Evolutionary conservation across 345 rosid species (phyloP), one percentile per base, ranked within the genome.

Genomic region (Crucihimalaya himalaica): DNA sequence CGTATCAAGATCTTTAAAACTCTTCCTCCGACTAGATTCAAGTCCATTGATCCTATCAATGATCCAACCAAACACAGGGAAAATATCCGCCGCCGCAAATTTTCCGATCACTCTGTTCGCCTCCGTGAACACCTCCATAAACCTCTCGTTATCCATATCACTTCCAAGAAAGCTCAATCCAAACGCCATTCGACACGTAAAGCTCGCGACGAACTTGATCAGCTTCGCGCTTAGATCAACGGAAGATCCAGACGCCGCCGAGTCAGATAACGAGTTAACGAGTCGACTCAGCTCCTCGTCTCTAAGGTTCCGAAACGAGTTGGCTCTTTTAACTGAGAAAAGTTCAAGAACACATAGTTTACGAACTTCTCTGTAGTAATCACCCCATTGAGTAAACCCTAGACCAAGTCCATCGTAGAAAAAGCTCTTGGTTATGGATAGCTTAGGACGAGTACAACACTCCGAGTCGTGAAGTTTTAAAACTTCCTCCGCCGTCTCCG

Each of bases 401-500:
- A 85, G 8, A 32, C 82, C 88, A 5, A 74, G 34, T 8, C 50
- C 81, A 8, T 83, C 63, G 66, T 83, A 83, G 12, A 82, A 50
- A 27, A 85, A 73, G 51, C 66, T 79, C 20, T 80, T 75, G 3
- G 60, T 28, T 56, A 78, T 73, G 0, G 79, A 64, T 29, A 74
- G 9, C 0, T 0, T 47, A 0, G 89, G 90, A 29, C 90, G 82
- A 42, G 68, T 84, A 6, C 81, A 81, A 31, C 81, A 79, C 31
- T 66, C 78, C 2, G 71, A 43, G 27, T 81, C 92, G 14, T 85
- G 78, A 29, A 21, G 20, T 28, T 81, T 84, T 11, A 84, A 23
- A 48, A 85, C 81, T 40, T 77, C 70, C 21, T 59, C 76, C 2
- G 89, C 91, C 0, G 89, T 79, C 27, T 78, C 83, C 2, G 91